Evolutionary conservation across 139 green algal species (phyloP), one percentile per base, ranked within the genome.

Genomic region (Micromonas pusilla): DNA sequence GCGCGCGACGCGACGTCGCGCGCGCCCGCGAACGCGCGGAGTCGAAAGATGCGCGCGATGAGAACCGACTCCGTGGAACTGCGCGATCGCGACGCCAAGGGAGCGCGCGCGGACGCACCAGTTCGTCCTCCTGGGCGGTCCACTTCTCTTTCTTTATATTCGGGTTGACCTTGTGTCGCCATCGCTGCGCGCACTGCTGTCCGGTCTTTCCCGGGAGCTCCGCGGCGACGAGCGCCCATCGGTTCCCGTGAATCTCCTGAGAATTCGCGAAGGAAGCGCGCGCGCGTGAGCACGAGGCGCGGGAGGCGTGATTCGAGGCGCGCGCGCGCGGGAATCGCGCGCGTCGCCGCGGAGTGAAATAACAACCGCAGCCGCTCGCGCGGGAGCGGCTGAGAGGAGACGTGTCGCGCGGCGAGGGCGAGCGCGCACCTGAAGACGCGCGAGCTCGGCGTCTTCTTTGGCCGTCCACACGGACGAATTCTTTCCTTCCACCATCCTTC

Each of bases 111-210:
- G 5, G 4, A 23, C 72, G 9, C 19, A 78, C 72, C 72, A 70
- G 45, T 31, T 66, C 63, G 72, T 96, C 91, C 72, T 96, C 91
- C 2, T 86, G 78, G 1, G 70, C 52, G 0, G 83, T 91, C 90
- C 90, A 95, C 80, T 93, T 93, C 25, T 94, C 89, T 36, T 77
- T 80, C 3, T 81, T 28, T 39, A 96, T 96, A 76, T 92, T 87
- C 5, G 92, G 92, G 79, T 96, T 96, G 2, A 96, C 89, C 85
- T 91, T 90, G 76, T 96, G 92, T 13, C 92, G 84, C 92, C 92
- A 96, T 9, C 92, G 86, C 80, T 96, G 91, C 3, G 92, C 92
- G 74, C 90, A 94, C 70, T 93, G 88, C 80, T 96, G 92, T 0
- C 92, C 92, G 21, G 87, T 95, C 2, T 91, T 83, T 26, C 86